These are phyloP conservation scores for Solidago caesia DNA, from an alignment of 129 eudicot genomes.

Conservation along the genomic window DNA sequence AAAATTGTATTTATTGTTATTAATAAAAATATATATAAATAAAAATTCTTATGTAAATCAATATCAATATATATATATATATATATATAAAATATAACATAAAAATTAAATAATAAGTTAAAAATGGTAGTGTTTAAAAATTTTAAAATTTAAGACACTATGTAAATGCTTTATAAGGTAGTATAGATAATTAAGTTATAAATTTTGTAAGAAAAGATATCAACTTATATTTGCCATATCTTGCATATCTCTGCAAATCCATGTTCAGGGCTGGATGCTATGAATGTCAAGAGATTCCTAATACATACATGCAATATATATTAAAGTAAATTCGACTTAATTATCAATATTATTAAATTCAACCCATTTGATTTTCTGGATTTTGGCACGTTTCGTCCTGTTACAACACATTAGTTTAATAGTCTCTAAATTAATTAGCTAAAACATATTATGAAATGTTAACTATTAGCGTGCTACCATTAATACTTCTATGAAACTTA, in stretches of 20 bases:
- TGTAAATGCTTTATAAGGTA: too few relatives aligned
- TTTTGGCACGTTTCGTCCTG: conserved; percentile 6
- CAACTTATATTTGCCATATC: conserved; percentile 20
- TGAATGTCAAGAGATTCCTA: conserved; percentile 31
- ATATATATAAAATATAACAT: too few relatives aligned
- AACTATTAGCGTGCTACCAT: too few relatives aligned
- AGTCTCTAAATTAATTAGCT: not conserved
- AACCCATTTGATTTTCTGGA: conserved; percentile 1
- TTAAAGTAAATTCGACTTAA: not conserved
- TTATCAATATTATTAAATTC: conserved; percentile 11
- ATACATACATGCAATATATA: conserved; percentile 12
- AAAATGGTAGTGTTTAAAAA: too few relatives aligned
- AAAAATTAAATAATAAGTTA: too few relatives aligned
- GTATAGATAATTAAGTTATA: too few relatives aligned
- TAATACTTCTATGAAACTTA: too few relatives aligned
- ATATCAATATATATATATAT: not conserved
- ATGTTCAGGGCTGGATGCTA: conserved; percentile 38
- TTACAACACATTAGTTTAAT: not conserved
- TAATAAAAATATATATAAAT: too few relatives aligned
- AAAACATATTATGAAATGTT: too few relatives aligned
- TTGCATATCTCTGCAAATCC: conserved; percentile 35
- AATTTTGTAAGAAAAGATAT: not conserved
- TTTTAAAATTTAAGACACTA: too few relatives aligned
- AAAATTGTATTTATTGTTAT: too few relatives aligned
- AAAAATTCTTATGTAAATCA: too few relatives aligned